Base-by-base conservation (phyloP, 768 basidiomycete species). In the Podaxis sp. region DNA sequence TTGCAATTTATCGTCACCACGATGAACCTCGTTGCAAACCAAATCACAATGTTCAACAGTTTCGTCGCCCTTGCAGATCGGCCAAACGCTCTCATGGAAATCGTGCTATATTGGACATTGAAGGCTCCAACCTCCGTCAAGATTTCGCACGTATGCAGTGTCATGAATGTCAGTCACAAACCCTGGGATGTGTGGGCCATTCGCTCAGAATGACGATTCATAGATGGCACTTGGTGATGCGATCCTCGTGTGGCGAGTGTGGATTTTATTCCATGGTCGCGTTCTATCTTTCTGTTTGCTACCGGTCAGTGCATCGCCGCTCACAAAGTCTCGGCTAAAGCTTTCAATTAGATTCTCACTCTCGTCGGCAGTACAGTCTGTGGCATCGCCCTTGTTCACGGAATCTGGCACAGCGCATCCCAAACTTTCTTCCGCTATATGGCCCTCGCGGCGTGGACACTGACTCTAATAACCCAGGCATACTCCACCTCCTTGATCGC, bases 221-320 rank as follows among this genome's bases (percentile, higher is more conserved):
- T 11, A 44, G 54, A 23, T 55, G 7, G 54, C 38, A 5, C 6
- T 55, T 4, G 54, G 54, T 10, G 54, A 55, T 42, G 54, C 40
- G 18, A 55, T 55, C n/a, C 42, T 55, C 2, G 54, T 55, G 2
- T 55, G 54, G 54, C 54, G 54, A 23, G 54, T 55, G 6, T 55
- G 54, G 54, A 55, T 42, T 2, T 25, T 55, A 25, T 40, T 55
- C 37, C 54, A 55, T 44, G 25, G 23, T 13, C 54, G 54, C 5
- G 35, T 13, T 28, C 42, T 36, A 11, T 44, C 21, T 21, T 18
- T 55, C 16, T 55, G 54, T 40, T 38, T 55, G 14, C 38, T 38
- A 44, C 54, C 54, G 1, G 54, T 55, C 13, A 16, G 54, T 28
- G 3, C 13, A 37, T 11, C 16, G 6, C 13, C 4, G 21, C 23